A percentile compares a stretch with the other conserved stretches of the same genome.
Conservation (phyloP, 1,284 basidiomycete species). For the Ustilago sp. region DNA sequence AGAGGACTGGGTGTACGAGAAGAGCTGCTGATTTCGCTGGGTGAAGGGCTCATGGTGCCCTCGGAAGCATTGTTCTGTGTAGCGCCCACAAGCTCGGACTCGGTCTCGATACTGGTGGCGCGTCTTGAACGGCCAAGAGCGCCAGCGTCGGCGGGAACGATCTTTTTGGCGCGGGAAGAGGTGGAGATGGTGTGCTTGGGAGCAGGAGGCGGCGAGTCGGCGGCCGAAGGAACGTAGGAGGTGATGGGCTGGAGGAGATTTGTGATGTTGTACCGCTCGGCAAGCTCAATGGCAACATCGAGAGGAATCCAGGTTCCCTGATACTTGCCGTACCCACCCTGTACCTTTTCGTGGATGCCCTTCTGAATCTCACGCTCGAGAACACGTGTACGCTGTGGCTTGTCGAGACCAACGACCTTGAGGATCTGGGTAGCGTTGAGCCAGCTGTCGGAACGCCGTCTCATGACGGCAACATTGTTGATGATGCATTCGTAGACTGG, state of each 20-base stretch:
- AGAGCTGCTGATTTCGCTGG: conserved; percentile 84
- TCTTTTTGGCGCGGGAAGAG: conserved; percentile 61
- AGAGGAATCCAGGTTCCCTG: conserved; percentile 99
- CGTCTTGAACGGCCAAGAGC: conserved; percentile 58
- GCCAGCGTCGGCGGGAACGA: conserved; percentile 54
- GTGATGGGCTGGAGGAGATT: conserved; percentile 89
- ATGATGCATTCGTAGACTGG: conserved; percentile 71
- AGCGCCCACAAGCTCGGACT: conserved; percentile 55
- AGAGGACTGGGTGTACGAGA: conserved; percentile 87
- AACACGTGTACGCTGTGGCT: conserved; percentile 96
- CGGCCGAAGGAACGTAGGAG: conserved; percentile 85
- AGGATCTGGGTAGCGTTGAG: conserved; percentile 97
- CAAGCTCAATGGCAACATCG: conserved; percentile 85
- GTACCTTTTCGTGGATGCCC: conserved; percentile 98
- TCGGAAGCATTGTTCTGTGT: conserved; percentile 72
- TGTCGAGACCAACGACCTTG: conserved; percentile 99
- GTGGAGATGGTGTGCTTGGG: conserved; percentile 84
- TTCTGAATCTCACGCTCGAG: conserved; percentile 98
- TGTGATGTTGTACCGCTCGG: conserved; percentile 94
- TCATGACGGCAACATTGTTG: conserved; percentile 84
- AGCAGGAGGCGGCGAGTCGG: conserved; percentile 89
- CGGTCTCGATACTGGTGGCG: conserved; percentile 66
- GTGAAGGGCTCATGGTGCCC: conserved; percentile 79
- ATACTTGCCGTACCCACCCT: conserved; percentile 99
- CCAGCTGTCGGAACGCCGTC: conserved; percentile 93